These are phyloP conservation scores for Tardiomyces blankii DNA, from an alignment of 1,139 yeast species.

Conservation along the genomic window DNA sequence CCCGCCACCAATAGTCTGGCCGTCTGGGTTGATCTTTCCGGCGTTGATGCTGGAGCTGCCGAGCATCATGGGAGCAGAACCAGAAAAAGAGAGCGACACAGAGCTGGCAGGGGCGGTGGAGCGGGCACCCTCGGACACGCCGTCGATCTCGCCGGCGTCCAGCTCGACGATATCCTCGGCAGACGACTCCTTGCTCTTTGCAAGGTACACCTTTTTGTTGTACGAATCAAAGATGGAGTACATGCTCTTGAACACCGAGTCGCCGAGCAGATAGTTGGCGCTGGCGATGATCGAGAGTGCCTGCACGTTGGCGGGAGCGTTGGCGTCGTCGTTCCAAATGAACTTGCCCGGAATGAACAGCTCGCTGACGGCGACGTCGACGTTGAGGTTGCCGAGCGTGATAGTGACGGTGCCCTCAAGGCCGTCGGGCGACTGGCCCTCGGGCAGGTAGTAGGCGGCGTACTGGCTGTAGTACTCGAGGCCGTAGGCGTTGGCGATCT, in stretches of 20 bases:
- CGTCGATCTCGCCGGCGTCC: constrained; percentile 3
- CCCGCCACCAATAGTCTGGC: no score
- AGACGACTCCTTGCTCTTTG: constrained; percentile 18
- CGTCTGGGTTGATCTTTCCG: no score
- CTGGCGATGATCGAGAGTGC: constrained; percentile 23
- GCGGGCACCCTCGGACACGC: background rate
- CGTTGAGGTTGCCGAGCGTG: constrained; percentile 16
- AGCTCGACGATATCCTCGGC: constrained; percentile 10
- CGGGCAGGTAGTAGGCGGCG: constrained; percentile 19
- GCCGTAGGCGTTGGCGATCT: constrained; percentile 16
- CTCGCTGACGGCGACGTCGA: constrained; percentile 17
- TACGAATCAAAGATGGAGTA: constrained; percentile 68
- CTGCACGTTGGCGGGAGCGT: constrained; percentile 15
- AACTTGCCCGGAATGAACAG: constrained; percentile 24
- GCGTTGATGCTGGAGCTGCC: background rate
- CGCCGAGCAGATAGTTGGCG: constrained; percentile 43
- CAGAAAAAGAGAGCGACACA: background rate
- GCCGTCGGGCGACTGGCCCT: constrained; percentile 7
- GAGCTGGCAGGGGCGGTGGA: background rate
- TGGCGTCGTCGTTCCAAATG: constrained; percentile 23
- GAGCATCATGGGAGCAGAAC: background rate
- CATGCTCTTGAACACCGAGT: constrained; percentile 55
- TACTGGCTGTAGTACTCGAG: constrained; percentile 16
- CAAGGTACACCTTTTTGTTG: constrained; percentile 47
- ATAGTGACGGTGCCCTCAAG: constrained; percentile 14